Evolutionary conservation across 768 basidiomycete species (phyloP).

Genomic region (Boletus sensibilis): DNA sequence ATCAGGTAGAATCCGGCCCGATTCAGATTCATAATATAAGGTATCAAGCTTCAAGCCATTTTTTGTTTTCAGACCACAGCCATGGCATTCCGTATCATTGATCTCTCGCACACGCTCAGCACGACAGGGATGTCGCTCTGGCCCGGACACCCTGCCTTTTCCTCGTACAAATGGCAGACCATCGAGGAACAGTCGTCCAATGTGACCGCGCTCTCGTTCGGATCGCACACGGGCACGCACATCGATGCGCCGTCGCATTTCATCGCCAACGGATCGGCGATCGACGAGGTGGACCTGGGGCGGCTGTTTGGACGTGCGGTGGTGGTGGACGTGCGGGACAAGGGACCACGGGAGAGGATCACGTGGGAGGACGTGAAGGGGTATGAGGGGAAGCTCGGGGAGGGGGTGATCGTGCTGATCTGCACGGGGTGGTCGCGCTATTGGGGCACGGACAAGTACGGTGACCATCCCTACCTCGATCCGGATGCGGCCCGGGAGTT

Average conservation of each 20-base stretch:
- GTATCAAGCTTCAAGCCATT: neutral
- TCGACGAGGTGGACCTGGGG: slow-evolving; percentile 54
- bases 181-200: slow-evolving; percentile 7
- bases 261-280: slow-evolving; percentile 48
- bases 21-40: too few species aligned
- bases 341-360: slow-evolving; percentile 46
- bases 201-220: slow-evolving; percentile 45
- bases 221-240: slow-evolving; percentile 76
- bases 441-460: slow-evolving; percentile 50
- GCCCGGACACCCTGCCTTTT: slow-evolving; percentile 24
- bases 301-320: slow-evolving; percentile 52
- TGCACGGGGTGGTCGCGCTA: slow-evolving; percentile 64
- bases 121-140: slow-evolving; percentile 23
- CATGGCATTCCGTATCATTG: slow-evolving; percentile 20
- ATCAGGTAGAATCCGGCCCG: too few species aligned
- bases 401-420: slow-evolving; percentile 49
- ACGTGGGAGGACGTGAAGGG: slow-evolving; percentile 50
- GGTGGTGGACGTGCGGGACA: slow-evolving; percentile 51
- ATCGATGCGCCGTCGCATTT: slow-evolving; percentile 77
- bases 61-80: neutral
- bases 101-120: slow-evolving; percentile 25
- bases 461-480: slow-evolving; percentile 59
- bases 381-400: slow-evolving; percentile 37
- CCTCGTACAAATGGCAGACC: slow-evolving; percentile 4
- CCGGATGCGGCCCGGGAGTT: slow-evolving; percentile 49